A percentile compares a stretch with the other conserved stretches of the same genome.
Evolutionary conservation across 1,284 basidiomycete genomes (phyloP).

Genomic region (Cutaneotrichosporon dermatis): DNA sequence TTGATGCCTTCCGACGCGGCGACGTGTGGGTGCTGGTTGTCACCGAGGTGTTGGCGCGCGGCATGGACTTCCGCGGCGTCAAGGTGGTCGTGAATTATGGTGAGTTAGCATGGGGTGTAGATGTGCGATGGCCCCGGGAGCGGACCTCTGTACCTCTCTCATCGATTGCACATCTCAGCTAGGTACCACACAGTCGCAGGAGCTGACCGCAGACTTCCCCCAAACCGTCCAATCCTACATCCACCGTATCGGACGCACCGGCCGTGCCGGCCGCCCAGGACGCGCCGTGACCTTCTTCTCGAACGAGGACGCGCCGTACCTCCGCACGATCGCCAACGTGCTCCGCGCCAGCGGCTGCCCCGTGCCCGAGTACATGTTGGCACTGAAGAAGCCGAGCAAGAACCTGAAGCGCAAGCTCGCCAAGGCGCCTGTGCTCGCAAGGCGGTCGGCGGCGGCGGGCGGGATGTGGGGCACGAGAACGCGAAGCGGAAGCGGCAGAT

Average conservation of each 20-base stretch:
- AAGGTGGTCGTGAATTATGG: constrained; percentile 88
- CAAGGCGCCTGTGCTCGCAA: constrained; percentile 68
- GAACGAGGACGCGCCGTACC: constrained; percentile 81
- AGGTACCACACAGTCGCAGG: too few relatives aligned
- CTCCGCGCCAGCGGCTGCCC: constrained; percentile 80
- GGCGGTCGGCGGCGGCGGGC: constrained; percentile 64
- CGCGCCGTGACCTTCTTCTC: constrained; percentile 95
- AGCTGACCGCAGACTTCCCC: constrained; percentile 65
- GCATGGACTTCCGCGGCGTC: constrained; percentile 96
- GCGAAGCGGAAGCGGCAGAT: constrained; percentile 66
- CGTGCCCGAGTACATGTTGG: constrained; percentile 86
- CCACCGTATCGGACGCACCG: constrained; percentile 93
- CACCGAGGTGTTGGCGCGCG: constrained; percentile 92
- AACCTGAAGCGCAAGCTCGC: constrained; percentile 81
- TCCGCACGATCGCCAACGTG: constrained; percentile 95
- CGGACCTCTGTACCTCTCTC: too few relatives aligned
- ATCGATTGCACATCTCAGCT: too few relatives aligned
- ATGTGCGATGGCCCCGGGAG: too few relatives aligned
- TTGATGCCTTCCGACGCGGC: constrained; percentile 78
- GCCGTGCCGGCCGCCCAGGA: constrained; percentile 84
- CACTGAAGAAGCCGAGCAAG: constrained; percentile 80
- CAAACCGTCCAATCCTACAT: constrained; percentile 91
- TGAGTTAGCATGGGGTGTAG: constrained; percentile 21
- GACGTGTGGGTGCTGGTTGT: constrained; percentile 88
- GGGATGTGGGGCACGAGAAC: constrained; percentile 63